Conservation (phyloP, 306 rosid species). For the Cicer pinnatifidum region DNA sequence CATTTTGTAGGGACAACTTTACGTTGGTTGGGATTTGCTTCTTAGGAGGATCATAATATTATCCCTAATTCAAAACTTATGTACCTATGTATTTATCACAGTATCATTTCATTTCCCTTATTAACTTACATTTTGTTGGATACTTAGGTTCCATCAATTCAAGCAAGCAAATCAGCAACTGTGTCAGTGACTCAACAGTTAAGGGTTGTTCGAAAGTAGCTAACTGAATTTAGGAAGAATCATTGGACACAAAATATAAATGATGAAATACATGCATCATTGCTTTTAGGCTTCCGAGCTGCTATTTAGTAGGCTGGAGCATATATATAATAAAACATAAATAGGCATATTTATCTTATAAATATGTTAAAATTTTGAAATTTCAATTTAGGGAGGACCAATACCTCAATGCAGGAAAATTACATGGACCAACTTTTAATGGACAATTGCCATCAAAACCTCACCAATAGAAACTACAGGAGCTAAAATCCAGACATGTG, state of each 20-base stretch:
- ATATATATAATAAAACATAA: not conserved
- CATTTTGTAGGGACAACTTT: slow-evolving; percentile 12
- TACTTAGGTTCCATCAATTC: slow-evolving; percentile 22
- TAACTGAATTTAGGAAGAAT: not conserved
- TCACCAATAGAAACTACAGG: not conserved
- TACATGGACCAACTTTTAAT: slow-evolving; percentile 10
- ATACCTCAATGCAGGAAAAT: not conserved
- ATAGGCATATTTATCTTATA: not conserved
- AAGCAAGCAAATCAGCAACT: slow-evolving; percentile 18
- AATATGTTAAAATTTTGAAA: slow-evolving; percentile 27
- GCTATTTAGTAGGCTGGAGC: slow-evolving; percentile 1
- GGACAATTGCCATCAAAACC: not conserved
- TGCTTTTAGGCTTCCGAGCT: not conserved
- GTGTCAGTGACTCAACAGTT: not conserved
- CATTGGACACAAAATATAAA: not conserved
- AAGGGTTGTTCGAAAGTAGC: not conserved
- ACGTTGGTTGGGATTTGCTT: slow-evolving; percentile 24
- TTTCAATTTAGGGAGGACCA: slow-evolving; percentile 15
- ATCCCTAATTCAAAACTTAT: slow-evolving; percentile 6
- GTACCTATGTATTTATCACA: not conserved
- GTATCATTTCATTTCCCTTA: not conserved
- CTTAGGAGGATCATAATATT: slow-evolving; percentile 9
- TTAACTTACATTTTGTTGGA: not conserved
- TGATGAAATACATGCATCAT: slow-evolving; percentile 35
- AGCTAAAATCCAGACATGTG: slow-evolving; percentile 14